Evolutionary conservation across 2,329 filamentous ascomycete genomes (phyloP), one percentile per base, ranked within the genome.

Genomic region (Leptographium galeiforme): DNA sequence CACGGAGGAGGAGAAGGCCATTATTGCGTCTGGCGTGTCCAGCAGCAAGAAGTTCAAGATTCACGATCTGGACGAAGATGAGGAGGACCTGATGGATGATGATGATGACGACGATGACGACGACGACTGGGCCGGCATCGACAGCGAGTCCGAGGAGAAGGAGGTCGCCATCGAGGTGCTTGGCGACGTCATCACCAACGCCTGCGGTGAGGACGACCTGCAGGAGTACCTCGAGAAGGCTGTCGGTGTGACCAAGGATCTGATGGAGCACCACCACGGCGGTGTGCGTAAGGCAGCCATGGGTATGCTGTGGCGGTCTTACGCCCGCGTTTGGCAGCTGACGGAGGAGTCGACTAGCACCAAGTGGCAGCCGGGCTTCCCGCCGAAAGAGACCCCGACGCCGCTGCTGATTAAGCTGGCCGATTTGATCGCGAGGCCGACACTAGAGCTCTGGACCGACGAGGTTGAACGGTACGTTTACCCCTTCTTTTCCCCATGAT

Each of bases 101-200:
- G 34, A 81, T 40, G 76, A 78, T 51, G 79, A 81, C 51, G 76
- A 81, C 57, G 76, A 84, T 14, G 80, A 82, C 4, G 84, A 89
- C 40, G 86, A 91, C 45, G 87, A 89, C 57, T 89, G 87, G 79
- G 88, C 88, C 50, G 87, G 94, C 57, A 94, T 89, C 32, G 58
- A 58, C 54, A 89, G 89, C 52, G 81, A 96, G 53, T 89, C 91
- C 30, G 80, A 95, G 62, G 93, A 97, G 76, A 96, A 97, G 72
- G 93, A 98, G 70, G 94, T 97, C 62, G 91, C 93, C 40, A 82
- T 95, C 46, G 93, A 98, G 68, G 90, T 96, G 7, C 79, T 96
- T 39, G 93, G 90, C 59, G 93, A 98, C 64, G 82, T 98, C 57
- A 84, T 97, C 63, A 85, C 87, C 48, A 84, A 94, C 72, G 88